Conservation (phyloP, 2,329 filamentous ascomycete species). For the Ophiostoma sp. region DNA sequence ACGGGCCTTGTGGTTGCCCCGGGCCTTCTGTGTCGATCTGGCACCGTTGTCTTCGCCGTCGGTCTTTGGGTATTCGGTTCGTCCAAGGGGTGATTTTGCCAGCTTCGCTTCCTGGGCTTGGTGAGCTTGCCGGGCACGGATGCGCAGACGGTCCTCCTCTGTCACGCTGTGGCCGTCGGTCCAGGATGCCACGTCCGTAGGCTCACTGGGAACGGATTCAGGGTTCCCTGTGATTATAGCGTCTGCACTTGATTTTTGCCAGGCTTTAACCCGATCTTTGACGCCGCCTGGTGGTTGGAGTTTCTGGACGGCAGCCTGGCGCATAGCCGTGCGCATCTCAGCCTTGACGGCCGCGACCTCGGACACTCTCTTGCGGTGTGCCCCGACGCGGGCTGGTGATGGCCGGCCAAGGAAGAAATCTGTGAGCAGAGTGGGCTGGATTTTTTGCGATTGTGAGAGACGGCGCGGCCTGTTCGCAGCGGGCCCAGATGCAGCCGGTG, state of each 20-base stretch:
- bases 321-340: slow-evolving; percentile 50
- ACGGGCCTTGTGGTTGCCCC: not conserved
- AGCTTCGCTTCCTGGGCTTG: slow-evolving; percentile 25
- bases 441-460: slow-evolving; percentile 38
- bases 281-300: slow-evolving; percentile 62
- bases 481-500: slow-evolving; percentile 31
- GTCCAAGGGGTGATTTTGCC: not conserved
- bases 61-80: slow-evolving; percentile 13
- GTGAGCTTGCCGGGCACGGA: slow-evolving; percentile 44
- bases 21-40: slow-evolving; percentile 19
- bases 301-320: slow-evolving; percentile 52
- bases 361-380: slow-evolving; percentile 48
- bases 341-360: slow-evolving; percentile 52
- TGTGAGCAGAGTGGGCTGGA: slow-evolving; percentile 46
- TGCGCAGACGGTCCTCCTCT: slow-evolving; percentile 55
- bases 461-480: slow-evolving; percentile 24
- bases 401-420: slow-evolving; percentile 56
- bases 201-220: slow-evolving; percentile 50
- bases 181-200: slow-evolving; percentile 56
- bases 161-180: slow-evolving; percentile 57
- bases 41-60: slow-evolving; percentile 31
- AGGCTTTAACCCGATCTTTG: slow-evolving; percentile 71
- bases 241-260: slow-evolving; percentile 73
- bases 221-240: slow-evolving; percentile 52
- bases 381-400: slow-evolving; percentile 49